Percentiles rank a stretch among this genome's conserved stretches.
Evolutionary conservation across 1,284 basidiomycete genomes (phyloP).

Genomic region (Tylopilus sp.): DNA sequence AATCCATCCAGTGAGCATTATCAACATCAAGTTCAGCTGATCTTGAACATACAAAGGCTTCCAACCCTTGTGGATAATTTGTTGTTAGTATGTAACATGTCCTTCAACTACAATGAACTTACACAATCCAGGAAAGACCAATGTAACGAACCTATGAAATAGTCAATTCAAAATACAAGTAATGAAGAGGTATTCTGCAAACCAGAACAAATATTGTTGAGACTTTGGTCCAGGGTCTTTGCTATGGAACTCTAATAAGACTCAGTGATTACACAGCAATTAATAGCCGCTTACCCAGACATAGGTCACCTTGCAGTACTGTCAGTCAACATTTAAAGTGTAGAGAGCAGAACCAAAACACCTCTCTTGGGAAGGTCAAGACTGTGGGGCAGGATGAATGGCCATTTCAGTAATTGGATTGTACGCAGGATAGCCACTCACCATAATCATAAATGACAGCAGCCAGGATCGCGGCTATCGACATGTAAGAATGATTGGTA

Average conservation of each 20-base stretch:
- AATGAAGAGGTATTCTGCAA: background rate
- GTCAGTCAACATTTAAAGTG: background rate
- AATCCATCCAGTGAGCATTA: background rate
- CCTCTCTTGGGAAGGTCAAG: slow-evolving; percentile 1
- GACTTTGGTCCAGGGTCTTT: background rate
- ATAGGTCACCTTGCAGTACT: background rate
- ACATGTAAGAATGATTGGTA: background rate
- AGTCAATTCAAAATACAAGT: background rate
- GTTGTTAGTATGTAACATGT: background rate
- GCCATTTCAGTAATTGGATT: background rate
- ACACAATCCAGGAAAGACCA: background rate
- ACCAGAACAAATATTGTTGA: slow-evolving; percentile 1
- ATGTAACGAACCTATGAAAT: background rate
- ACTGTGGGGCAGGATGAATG: background rate
- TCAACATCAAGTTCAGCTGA: background rate
- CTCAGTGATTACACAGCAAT: background rate
- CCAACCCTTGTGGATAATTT: background rate
- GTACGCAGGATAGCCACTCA: background rate
- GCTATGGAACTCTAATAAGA: background rate
- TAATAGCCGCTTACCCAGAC: background rate
- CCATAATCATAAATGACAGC: background rate
- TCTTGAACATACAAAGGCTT: background rate
- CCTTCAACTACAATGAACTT: background rate
- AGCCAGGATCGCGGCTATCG: background rate
- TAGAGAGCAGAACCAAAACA: background rate